phyloP scores from a whole-genome alignment of 805 yeast genomes.

The Ogataea nakhonphanomensis region DNA sequence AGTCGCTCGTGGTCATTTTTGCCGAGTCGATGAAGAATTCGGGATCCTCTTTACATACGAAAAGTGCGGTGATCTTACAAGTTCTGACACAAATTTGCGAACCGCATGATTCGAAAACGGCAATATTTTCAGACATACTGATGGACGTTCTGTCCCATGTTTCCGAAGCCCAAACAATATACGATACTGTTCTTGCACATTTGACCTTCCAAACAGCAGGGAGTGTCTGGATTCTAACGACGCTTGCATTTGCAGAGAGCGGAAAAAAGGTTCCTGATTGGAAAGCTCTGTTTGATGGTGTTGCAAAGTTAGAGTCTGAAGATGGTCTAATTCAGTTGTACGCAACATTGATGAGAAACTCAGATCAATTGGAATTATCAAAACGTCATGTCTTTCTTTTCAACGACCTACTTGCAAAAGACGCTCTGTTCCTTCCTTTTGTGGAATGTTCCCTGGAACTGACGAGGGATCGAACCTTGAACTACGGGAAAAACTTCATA shows the following conservation, averaged over 20 bases:
- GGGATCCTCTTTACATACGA: conserved; percentile 71
- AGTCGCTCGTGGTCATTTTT: conserved; percentile 56
- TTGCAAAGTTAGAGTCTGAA: conserved; percentile 11
- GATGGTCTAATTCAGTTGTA: conserved; percentile 39
- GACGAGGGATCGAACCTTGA: conserved; percentile 42
- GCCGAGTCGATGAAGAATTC: conserved; percentile 76
- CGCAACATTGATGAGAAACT: conserved; percentile 52
- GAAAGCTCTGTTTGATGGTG: conserved; percentile 30
- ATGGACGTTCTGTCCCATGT: conserved; percentile 54
- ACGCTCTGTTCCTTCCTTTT: conserved; percentile 42
- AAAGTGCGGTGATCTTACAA: conserved; percentile 49
- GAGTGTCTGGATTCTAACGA: conserved; percentile 40
- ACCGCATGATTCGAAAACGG: conserved; percentile 27
- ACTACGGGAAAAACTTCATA: conserved; percentile 43
- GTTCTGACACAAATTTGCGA: conserved; percentile 28
- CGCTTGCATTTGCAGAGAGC: conserved; percentile 63
- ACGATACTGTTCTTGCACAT: conserved; percentile 31
- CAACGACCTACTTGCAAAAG: conserved; percentile 36
- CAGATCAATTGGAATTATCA: conserved; percentile 41
- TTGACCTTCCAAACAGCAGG: conserved; percentile 24
- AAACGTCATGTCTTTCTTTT: conserved; percentile 44
- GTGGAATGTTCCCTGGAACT: conserved; percentile 43
- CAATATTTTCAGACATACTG: conserved; percentile 58
- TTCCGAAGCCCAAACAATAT: conserved; percentile 44
- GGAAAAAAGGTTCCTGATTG: conserved; percentile 62